Evolutionary conservation across 2,329 filamentous ascomycete species (phyloP).

Genomic region (Sarocladiaceae sp.): DNA sequence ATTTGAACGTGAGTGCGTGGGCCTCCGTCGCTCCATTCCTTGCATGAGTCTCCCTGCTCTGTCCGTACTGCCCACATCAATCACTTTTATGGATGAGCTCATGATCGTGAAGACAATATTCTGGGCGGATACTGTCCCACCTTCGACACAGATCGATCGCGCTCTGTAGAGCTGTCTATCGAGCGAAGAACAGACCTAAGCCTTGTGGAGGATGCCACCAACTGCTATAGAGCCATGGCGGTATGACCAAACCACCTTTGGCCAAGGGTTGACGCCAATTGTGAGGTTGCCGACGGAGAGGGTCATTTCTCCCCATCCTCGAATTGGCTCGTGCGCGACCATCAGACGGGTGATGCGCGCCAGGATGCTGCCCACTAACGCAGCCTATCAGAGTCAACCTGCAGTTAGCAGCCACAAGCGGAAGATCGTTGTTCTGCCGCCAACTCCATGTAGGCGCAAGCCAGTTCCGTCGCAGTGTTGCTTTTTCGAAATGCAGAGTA

Average conservation of each 20-base stretch:
- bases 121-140: too few species aligned
- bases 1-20: too few species aligned
- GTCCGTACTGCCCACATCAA: too few species aligned
- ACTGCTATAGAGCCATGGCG: background rate
- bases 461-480: background rate
- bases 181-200: background rate
- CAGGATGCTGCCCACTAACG: background rate
- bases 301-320: background rate
- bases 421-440: background rate
- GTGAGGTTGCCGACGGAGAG: background rate
- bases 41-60: too few species aligned
- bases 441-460: background rate
- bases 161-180: too few species aligned
- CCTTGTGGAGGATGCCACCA: background rate
- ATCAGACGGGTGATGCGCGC: conserved; percentile 5
- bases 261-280: background rate
- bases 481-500: background rate
- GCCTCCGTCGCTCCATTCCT: too few species aligned
- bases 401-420: background rate
- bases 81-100: too few species aligned
- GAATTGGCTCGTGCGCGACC: conserved; percentile 4
- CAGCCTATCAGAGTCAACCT: too few species aligned
- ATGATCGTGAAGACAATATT: too few species aligned
- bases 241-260: conserved; percentile 1
- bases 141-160: too few species aligned